A percentile compares a stretch with the other conserved stretches of the same genome.
These are phyloP conservation scores for Leccinum subtestaceum DNA, from an alignment of 768 basidiomycete genomes.

Conservation along the genomic window DNA sequence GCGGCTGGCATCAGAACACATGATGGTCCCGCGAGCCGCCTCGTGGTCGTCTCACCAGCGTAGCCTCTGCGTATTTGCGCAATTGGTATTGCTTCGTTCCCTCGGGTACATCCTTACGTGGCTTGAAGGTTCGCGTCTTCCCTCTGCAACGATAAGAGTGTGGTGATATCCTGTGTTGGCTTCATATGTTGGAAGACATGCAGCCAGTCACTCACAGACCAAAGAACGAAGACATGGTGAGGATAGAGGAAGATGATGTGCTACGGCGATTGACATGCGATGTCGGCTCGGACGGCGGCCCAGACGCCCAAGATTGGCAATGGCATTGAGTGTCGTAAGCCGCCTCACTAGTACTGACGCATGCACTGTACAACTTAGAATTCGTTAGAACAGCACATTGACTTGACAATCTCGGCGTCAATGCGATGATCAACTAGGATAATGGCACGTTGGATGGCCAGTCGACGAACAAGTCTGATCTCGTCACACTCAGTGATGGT, in stretches of 20 bases:
- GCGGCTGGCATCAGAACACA: constrained; percentile 13
- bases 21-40: not conserved
- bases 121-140: constrained; percentile 94
- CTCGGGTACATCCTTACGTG: constrained; percentile 90
- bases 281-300: not conserved
- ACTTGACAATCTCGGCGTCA: not conserved
- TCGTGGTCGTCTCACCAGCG: constrained; percentile 51
- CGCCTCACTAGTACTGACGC: not conserved
- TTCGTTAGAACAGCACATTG: not conserved
- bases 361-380: not conserved
- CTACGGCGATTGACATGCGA: constrained; percentile 2
- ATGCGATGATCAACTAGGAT: not conserved
- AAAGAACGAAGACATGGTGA: constrained; percentile 81
- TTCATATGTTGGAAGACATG: constrained; percentile 8
- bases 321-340: not conserved
- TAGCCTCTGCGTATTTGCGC: constrained; percentile 97
- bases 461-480: not conserved
- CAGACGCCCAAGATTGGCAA: constrained; percentile 15
- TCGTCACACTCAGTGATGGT: no score
- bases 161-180: constrained; percentile 3
- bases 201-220: constrained; percentile 58
- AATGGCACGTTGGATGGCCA: not conserved
- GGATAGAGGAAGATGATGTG: constrained; percentile 12
- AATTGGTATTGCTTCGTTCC: constrained; percentile 98
- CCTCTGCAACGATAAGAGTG: constrained; percentile 47